These are phyloP conservation scores for Tuber melanosporum DNA, from an alignment of 495 filamentous ascomycete species.

Conservation along the genomic window DNA sequence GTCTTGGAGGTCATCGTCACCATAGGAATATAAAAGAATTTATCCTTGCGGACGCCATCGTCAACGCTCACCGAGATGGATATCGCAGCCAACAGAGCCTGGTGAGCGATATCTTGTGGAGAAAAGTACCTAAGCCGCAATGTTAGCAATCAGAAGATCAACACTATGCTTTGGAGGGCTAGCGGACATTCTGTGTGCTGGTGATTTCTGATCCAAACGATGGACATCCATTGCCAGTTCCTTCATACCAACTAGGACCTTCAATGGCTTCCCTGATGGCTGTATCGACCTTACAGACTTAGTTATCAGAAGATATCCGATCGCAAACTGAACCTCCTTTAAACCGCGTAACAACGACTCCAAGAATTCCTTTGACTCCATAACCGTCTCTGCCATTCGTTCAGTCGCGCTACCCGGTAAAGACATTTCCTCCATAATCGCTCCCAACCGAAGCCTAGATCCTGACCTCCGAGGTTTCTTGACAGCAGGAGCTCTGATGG, in stretches of 20 bases:
- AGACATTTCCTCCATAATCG: slow-evolving; percentile 69
- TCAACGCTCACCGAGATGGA: slow-evolving; percentile 88
- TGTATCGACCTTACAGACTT: slow-evolving; percentile 63
- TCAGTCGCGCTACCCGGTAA: slow-evolving; percentile 66
- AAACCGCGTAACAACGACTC: slow-evolving; percentile 86
- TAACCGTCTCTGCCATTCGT: slow-evolving; percentile 73
- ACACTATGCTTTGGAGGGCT: neutral
- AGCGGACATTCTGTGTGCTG: slow-evolving; percentile 79
- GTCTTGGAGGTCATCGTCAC: slow-evolving; percentile 92
- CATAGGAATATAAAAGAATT: slow-evolving; percentile 93
- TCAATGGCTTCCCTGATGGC: slow-evolving; percentile 60
- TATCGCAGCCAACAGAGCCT: slow-evolving; percentile 85
- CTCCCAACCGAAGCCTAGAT: slow-evolving; percentile 59
- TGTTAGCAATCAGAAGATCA: slow-evolving; percentile 11
- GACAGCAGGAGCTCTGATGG: slow-evolving; percentile 16
- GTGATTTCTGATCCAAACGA: slow-evolving; percentile 84
- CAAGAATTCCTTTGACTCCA: slow-evolving; percentile 87
- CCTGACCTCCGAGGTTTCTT: slow-evolving; percentile 16
- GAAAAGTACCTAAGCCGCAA: slow-evolving; percentile 64
- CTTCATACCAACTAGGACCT: slow-evolving; percentile 85
- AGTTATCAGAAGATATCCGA: slow-evolving; percentile 85
- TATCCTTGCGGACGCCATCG: slow-evolving; percentile 76
- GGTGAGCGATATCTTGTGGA: slow-evolving; percentile 83
- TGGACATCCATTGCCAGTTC: slow-evolving; percentile 91
- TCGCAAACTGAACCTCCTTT: slow-evolving; percentile 90